Conservation (phyloP, 2,329 filamentous ascomycete species). For the Aspergillus sp. region DNA sequence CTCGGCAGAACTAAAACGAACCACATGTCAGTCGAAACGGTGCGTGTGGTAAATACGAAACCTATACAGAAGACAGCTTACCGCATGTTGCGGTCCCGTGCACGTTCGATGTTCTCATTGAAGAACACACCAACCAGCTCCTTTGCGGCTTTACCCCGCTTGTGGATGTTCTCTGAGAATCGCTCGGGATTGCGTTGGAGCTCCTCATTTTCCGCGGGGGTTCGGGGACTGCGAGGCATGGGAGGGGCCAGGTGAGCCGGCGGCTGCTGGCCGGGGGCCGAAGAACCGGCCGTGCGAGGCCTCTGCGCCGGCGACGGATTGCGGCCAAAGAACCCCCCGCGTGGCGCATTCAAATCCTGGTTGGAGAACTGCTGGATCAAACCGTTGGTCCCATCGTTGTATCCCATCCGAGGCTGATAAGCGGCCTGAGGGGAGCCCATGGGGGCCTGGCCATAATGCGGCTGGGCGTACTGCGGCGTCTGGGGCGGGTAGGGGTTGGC, state of each 20-base stretch:
- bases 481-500: constrained; percentile 52
- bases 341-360: constrained; percentile 75
- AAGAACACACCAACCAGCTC: constrained; percentile 72
- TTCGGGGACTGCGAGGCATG: constrained; percentile 50
- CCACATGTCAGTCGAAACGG: constrained; percentile 1
- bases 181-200: constrained; percentile 74
- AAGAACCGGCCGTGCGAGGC: constrained; percentile 69
- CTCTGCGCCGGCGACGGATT: constrained; percentile 65
- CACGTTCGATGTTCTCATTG: constrained; percentile 95
- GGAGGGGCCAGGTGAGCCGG: constrained; percentile 59
- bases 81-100: constrained; percentile 90
- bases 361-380: constrained; percentile 94
- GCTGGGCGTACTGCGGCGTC: constrained; percentile 39
- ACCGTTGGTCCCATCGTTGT: constrained; percentile 73
- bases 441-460: constrained; percentile 42
- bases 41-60: not conserved
- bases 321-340: constrained; percentile 60
- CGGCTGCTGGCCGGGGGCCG: constrained; percentile 44
- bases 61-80: constrained; percentile 35
- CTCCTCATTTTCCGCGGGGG: constrained; percentile 55
- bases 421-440: constrained; percentile 49
- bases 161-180: constrained; percentile 78
- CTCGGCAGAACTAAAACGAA: constrained; percentile 65
- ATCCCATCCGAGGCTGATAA: constrained; percentile 45
- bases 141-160: constrained; percentile 59